Conservation (phyloP, 108 stramenopile species). For the Nitzschia sp. region DNA sequence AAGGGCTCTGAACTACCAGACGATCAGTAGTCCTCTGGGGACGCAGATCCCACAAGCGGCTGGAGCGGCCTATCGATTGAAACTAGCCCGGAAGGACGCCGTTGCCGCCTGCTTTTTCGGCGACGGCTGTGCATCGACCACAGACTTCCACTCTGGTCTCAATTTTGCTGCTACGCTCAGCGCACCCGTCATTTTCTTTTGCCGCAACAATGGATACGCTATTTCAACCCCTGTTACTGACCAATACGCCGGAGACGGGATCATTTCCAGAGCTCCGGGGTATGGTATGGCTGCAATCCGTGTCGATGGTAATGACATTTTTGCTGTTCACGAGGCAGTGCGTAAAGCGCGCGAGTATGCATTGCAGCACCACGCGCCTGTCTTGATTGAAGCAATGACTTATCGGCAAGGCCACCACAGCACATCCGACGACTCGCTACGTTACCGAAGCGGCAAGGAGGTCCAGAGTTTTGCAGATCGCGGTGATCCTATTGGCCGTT, state of each 20-base stretch:
- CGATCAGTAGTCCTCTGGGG: constrained; percentile 89
- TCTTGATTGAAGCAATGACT: constrained; percentile 98
- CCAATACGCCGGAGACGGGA: constrained; percentile 97
- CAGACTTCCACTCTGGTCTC: constrained; percentile 96
- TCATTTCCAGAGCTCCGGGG: constrained; percentile 89
- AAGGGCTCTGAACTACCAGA: constrained; percentile 91
- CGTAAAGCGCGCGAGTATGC: constrained; percentile 76
- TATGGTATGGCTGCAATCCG: constrained; percentile 96
- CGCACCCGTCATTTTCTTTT: constrained; percentile 93
- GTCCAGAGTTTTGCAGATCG: constrained; percentile 63
- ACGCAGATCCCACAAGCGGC: constrained; percentile 98
- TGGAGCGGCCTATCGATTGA: constrained; percentile 90
- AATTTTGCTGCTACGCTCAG: constrained; percentile 94
- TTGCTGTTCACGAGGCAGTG: constrained; percentile 92
- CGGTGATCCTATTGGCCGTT: constrained; percentile 80
- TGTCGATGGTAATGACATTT: constrained; percentile 97
- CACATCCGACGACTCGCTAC: constrained; percentile 94
- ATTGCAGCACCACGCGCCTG: constrained; percentile 71
- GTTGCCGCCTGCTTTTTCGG: constrained; percentile 92
- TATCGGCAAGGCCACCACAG: constrained; percentile 98
- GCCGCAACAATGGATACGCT: constrained; percentile 98
- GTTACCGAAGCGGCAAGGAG: constrained; percentile 83
- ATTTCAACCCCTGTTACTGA: constrained; percentile 94
- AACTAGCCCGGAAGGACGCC: constrained; percentile 56
- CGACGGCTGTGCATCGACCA: constrained; percentile 94